Evolutionary conservation across 2,329 filamentous ascomycete species (phyloP), one percentile per base, ranked within the genome.

Genomic region (Emydomyces testavorans): DNA sequence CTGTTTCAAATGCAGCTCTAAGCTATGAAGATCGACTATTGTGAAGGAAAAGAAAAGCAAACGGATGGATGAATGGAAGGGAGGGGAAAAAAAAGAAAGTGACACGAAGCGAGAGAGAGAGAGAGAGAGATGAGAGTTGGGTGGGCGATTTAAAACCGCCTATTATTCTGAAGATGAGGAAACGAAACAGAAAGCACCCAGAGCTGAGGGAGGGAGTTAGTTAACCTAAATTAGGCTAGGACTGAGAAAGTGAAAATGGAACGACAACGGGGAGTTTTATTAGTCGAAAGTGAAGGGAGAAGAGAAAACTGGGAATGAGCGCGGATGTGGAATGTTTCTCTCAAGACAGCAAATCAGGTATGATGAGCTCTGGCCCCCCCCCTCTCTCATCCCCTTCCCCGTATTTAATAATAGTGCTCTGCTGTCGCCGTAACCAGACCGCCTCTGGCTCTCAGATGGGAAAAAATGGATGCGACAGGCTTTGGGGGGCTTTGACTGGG

Each of bases 61-160:
- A n/a, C n/a, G n/a, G n/a, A n/a, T n/a, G n/a, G n/a, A n/a, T n/a
- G n/a, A n/a, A n/a, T n/a, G 23, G 40, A 43, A 47, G 46, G 42
- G 24, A 37, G 44, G 16, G 44, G 28, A 39, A 24, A 43, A 35
- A 45, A 42, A 39, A 32, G 42, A 32, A 45, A 46, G 29, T 35
- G 20, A 41, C 47, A 36, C 50, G 46, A 52, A 52, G 48, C 50
- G 48, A 50, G 16, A 45, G 48, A 48, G 50, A 40, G 29, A 52
- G 43, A 52, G 50, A 48, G 46, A 50, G 29, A 36, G 41, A 36
- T 29, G 39, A 32, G 26, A 15, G 6, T 43, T 29, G 42, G 42
- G 42, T 45, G 20, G 32, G 42, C 40, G 40, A 43, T 32, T 31
- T 32, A 32, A 35, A 34, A 42, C 28, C 6, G 10, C 10, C 29